These are phyloP conservation scores for Arthrobotrys entomopaga DNA, from an alignment of 2,329 filamentous ascomycete genomes.

Conservation along the genomic window DNA sequence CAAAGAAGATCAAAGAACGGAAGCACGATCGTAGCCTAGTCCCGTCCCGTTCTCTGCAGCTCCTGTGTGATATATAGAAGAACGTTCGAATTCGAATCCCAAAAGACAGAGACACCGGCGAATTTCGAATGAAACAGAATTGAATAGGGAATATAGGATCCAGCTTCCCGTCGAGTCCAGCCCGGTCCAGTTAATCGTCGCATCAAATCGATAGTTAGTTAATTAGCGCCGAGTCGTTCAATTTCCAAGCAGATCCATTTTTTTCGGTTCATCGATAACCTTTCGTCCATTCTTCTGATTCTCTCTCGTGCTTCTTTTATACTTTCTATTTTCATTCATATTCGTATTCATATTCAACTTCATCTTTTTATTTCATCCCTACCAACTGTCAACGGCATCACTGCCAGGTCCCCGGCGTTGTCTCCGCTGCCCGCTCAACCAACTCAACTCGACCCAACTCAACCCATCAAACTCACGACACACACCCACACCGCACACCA, in stretches of 20 bases:
- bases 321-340: slow-evolving; percentile 52
- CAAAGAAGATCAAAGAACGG: neutral
- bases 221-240: slow-evolving; percentile 38
- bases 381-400: too few relatives aligned
- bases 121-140: neutral
- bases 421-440: too few relatives aligned
- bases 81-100: neutral
- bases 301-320: neutral
- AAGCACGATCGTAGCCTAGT: slow-evolving; percentile 9
- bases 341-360: slow-evolving; percentile 52
- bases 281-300: slow-evolving; percentile 3
- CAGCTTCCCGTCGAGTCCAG: neutral
- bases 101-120: neutral
- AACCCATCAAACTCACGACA: slow-evolving; percentile 8
- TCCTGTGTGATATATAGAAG: slow-evolving; percentile 7
- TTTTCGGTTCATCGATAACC: slow-evolving; percentile 19
- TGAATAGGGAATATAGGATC: neutral
- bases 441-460: neutral
- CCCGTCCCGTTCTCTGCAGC: neutral
- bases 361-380: neutral
- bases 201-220: slow-evolving; percentile 1
- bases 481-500: slow-evolving; percentile 14
- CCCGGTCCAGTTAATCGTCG: neutral
- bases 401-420: too few relatives aligned
- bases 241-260: slow-evolving; percentile 30